phyloP scores from a whole-genome alignment of 805 yeast genomes.

The Candida qinlingensis region DNA sequence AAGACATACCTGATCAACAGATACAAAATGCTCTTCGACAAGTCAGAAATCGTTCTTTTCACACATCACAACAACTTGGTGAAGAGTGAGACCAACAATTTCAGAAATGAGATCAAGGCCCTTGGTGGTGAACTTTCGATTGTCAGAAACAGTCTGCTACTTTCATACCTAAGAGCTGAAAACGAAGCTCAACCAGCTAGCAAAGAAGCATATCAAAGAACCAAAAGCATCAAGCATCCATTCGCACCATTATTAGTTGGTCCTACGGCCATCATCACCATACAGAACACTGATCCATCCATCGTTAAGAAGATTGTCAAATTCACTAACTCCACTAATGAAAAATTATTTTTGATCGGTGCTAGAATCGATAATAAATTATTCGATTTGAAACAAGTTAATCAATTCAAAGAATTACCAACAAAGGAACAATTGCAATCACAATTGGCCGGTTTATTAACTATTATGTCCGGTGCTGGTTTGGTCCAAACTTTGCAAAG shows the following conservation, averaged over 20 bases:
- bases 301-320: conserved; percentile 58
- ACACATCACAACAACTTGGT: conserved; percentile 81
- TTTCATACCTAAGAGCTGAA: conserved; percentile 70
- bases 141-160: conserved; percentile 63
- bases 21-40: conserved; percentile 66
- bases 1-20: conserved; percentile 82
- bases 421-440: conserved; percentile 65
- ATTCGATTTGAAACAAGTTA: conserved; percentile 46
- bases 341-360: conserved; percentile 76
- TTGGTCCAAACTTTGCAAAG: conserved; percentile 75
- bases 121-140: conserved; percentile 69
- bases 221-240: conserved; percentile 53
- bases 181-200: conserved; percentile 71
- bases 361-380: conserved; percentile 69
- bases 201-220: conserved; percentile 39
- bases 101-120: conserved; percentile 55
- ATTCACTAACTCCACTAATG: conserved; percentile 57
- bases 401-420: conserved; percentile 69
- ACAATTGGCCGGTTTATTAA: conserved; percentile 77
- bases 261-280: conserved; percentile 76
- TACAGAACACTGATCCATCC: conserved; percentile 66
- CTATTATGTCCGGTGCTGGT: conserved; percentile 86
- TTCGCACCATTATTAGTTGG: conserved; percentile 67
- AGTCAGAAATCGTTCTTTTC: conserved; percentile 65
- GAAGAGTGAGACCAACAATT: conserved; percentile 58